phyloP scores from a whole-genome alignment of 225 moss, liverwort and hornwort genomes.

The Lunularia cruciata region DNA sequence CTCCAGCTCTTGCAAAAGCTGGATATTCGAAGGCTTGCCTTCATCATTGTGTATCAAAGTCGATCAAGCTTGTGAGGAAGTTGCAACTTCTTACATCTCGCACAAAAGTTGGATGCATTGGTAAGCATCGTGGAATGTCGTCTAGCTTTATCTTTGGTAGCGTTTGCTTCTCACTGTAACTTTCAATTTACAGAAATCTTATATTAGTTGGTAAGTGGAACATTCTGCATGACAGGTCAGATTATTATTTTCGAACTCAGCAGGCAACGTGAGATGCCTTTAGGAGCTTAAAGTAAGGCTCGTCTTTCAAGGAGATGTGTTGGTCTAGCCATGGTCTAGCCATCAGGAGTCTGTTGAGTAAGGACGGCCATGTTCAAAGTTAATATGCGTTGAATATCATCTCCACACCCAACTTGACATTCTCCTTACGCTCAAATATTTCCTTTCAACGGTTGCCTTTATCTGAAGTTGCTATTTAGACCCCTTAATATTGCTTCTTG shows the following conservation, averaged over 20 bases:
- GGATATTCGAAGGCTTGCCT: conserved; percentile 9
- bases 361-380: too few relatives aligned
- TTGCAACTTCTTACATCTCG: neutral
- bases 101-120: neutral
- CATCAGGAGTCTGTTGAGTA: neutral
- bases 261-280: neutral
- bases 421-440: too few relatives aligned
- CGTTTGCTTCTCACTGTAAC: too few relatives aligned
- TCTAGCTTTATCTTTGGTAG: too few relatives aligned
- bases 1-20: neutral
- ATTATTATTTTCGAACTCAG: neutral
- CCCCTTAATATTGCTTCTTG: too few relatives aligned
- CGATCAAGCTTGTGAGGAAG: conserved; percentile 4
- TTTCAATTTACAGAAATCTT: neutral
- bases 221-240: conserved; percentile 2
- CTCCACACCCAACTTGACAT: too few relatives aligned
- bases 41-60: conserved; percentile 9
- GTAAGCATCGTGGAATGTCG: neutral
- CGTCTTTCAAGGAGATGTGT: neutral
- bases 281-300: neutral
- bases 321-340: neutral
- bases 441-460: too few relatives aligned
- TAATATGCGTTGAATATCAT: too few relatives aligned
- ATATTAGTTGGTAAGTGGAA: neutral
- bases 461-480: too few relatives aligned